Evolutionary conservation across 2,329 filamentous ascomycete genomes (phyloP).

Genomic region (Monosporascus ibericus): DNA sequence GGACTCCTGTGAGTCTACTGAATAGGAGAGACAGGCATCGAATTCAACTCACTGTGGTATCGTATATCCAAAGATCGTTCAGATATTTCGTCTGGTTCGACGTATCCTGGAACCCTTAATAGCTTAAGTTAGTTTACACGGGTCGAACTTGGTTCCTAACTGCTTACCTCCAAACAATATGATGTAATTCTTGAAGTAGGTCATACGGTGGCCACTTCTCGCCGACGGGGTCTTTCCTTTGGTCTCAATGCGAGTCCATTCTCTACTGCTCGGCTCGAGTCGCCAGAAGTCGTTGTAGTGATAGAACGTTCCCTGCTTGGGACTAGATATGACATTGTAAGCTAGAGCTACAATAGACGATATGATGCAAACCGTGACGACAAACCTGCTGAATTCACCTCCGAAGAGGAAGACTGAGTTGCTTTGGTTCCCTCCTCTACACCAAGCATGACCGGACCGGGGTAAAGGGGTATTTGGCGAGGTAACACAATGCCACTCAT

Average conservation of each 20-base stretch:
- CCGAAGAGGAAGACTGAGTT: slow-evolving; percentile 88
- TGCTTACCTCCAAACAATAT: slow-evolving; percentile 71
- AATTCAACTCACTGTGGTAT: slow-evolving; percentile 47
- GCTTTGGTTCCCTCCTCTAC: slow-evolving; percentile 72
- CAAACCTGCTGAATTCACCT: slow-evolving; percentile 78
- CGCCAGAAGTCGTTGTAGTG: slow-evolving; percentile 99
- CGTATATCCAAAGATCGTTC: slow-evolving; percentile 91
- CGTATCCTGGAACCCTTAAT: slow-evolving; percentile 79
- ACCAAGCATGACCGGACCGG: slow-evolving; percentile 91
- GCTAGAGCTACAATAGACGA: neutral
- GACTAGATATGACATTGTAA: slow-evolving; percentile 29
- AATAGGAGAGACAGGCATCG: neutral
- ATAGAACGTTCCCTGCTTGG: slow-evolving; percentile 97
- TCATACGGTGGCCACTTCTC: slow-evolving; percentile 90
- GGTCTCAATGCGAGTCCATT: slow-evolving; percentile 86
- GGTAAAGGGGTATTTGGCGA: slow-evolving; percentile 88
- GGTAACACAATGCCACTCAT: slow-evolving; percentile 87
- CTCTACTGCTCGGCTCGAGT: slow-evolving; percentile 73
- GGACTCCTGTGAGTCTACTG: slow-evolving; percentile 7
- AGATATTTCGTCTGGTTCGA: slow-evolving; percentile 92
- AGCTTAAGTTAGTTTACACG: slow-evolving; percentile 6
- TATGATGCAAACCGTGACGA: slow-evolving; percentile 3
- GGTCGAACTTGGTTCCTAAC: neutral
- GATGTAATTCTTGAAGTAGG: slow-evolving; percentile 94
- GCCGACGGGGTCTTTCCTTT: slow-evolving; percentile 75